Percentiles rank a stretch among this genome's conserved stretches.
Conservation (phyloP, 176 grass and related monocot species). For the Urochloa ruziziensis region DNA sequence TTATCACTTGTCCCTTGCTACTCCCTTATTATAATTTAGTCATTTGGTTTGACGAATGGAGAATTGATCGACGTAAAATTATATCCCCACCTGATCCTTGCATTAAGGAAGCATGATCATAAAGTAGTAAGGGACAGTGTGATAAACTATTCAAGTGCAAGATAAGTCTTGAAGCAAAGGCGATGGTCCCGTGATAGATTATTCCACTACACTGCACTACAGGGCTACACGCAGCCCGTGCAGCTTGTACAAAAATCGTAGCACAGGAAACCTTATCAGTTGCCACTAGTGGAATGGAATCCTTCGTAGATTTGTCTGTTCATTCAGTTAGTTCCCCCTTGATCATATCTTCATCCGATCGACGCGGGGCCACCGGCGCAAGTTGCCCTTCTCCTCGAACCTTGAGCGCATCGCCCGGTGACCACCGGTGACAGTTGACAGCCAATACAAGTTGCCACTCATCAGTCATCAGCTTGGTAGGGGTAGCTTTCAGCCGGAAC, state of each 20-base stretch:
- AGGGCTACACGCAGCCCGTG: not conserved
- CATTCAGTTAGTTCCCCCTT: constrained; percentile 3
- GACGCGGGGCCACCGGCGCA: not conserved
- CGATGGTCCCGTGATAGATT: not conserved
- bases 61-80: not conserved
- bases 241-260: not conserved
- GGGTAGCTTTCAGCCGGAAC: not conserved
- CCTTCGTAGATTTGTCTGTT: constrained; percentile 32
- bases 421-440: not conserved
- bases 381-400: not conserved
- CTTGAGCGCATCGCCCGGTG: not conserved
- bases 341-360: not conserved
- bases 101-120: too few species aligned
- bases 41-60: not conserved
- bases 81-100: not conserved
- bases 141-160: not conserved
- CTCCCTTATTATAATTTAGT: not conserved
- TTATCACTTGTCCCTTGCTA: not conserved
- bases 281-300: constrained; percentile 38
- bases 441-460: not conserved
- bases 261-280: constrained; percentile 16
- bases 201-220: not conserved
- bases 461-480: too few species aligned
- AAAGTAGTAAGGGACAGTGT: not conserved
- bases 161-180: not conserved